Base-by-base conservation (phyloP, 139 green algal species). In the Chlamydomonas applanata region DNA sequence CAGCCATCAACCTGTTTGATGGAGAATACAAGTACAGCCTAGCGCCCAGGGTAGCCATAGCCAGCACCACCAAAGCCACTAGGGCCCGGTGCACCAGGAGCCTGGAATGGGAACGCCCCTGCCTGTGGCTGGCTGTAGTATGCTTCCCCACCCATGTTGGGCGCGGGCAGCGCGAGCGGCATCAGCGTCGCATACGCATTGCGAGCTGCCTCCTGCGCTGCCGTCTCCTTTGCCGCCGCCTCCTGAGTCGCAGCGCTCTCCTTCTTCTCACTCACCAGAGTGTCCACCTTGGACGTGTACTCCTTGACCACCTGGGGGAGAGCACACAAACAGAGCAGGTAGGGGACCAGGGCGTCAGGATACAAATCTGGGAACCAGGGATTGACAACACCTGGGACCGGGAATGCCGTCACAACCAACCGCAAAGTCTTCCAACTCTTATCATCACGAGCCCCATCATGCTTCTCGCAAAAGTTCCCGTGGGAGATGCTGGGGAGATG, bases 221-320 rank as follows among this genome's bases (percentile, higher is more conserved):
- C 46, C 7, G 17, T 14, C 63, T 88, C 84, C 60, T 88, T 80
- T 11, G 76, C 87, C 75, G 87, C 75, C 64, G 82, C 67, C 67
- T 86, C 74, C 71, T 78, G 45, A 20, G 33, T 71, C 20, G 40
- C 71, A 49, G 86, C 73, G 27, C 79, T 69, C 77, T 95, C 83
- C 77, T 92, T 87, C 65, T 84, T 79, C 63, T 92, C 85, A 9
- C 63, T 76, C 82, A 93, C 83, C 11, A 94, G 84, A 73, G 82
- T 72, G 63, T 94, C 89, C 49, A 93, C 92, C 87, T 98, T 98
- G 82, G 63, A 75, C 2, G 82, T 91, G 83, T 97, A 97, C 66
- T 99, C 95, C 72, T 91, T 91, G 61, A 97, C 79, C 30, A 82
- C 76, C 84, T 88, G 79, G 2, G 20, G 7, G 40, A 7, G 11